Evolutionary conservation across 768 basidiomycete species (phyloP).

Genomic region (Cantharellus cinnabarinus): DNA sequence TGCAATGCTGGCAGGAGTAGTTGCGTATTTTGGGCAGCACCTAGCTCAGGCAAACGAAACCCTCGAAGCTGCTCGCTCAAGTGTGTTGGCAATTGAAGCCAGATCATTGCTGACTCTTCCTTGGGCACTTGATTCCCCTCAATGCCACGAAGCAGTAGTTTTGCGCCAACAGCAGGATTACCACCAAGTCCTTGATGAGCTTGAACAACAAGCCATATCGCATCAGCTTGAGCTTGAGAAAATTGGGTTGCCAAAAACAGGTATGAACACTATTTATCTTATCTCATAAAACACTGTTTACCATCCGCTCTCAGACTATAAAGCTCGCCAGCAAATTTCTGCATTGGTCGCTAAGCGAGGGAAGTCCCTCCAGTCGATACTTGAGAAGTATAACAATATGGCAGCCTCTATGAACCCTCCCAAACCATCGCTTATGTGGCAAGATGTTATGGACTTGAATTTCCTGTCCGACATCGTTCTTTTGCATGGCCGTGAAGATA

Average conservation of each 20-base stretch:
- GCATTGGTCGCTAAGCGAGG: background rate
- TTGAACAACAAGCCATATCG: background rate
- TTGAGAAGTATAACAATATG: background rate
- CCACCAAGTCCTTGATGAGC: background rate
- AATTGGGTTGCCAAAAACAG: background rate
- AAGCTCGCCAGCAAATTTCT: background rate
- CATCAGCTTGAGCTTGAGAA: constrained; percentile 3
- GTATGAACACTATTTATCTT: background rate
- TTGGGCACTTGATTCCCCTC: too few relatives aligned
- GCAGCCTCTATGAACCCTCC: background rate
- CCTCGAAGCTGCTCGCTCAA: too few relatives aligned
- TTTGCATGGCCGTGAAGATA: background rate
- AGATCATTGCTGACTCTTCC: too few relatives aligned
- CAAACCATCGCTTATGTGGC: background rate
- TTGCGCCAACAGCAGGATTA: too few relatives aligned
- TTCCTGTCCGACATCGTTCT: background rate
- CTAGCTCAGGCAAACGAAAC: too few relatives aligned
- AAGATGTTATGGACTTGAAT: background rate
- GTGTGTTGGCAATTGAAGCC: too few relatives aligned
- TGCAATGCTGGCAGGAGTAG: too few relatives aligned
- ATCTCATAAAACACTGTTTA: background rate
- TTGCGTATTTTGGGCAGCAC: too few relatives aligned
- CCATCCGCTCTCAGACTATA: background rate
- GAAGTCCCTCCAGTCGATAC: background rate
- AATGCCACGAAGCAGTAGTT: too few relatives aligned